These are phyloP conservation scores for Solanum rostratum DNA, from an alignment of 257 asterid species.

Conservation along the genomic window DNA sequence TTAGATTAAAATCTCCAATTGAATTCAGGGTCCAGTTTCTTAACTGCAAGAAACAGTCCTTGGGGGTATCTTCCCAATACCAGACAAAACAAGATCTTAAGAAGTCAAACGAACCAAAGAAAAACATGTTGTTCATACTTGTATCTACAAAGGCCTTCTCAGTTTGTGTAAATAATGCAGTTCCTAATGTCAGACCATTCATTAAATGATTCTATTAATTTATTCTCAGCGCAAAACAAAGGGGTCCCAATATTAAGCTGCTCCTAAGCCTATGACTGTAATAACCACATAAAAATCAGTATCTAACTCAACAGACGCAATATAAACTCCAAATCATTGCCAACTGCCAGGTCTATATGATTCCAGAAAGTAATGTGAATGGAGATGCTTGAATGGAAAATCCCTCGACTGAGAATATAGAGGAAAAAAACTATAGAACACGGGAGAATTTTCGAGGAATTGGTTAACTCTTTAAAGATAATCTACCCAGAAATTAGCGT, in stretches of 20 bases:
- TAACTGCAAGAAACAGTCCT: background rate
- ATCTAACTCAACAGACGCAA: background rate
- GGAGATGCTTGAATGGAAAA: background rate
- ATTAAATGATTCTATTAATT: background rate
- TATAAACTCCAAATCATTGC: background rate
- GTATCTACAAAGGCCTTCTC: background rate
- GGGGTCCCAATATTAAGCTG: background rate
- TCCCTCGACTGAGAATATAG: background rate
- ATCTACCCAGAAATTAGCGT: background rate
- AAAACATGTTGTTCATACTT: background rate
- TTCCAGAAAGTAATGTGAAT: background rate
- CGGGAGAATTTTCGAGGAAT: background rate
- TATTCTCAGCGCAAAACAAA: background rate
- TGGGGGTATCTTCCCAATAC: background rate
- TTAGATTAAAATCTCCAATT: background rate
- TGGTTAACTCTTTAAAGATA: background rate
- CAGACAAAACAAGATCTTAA: background rate
- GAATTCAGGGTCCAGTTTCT: background rate
- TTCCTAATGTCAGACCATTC: background rate
- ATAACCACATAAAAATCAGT: background rate
- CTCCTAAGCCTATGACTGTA: background rate
- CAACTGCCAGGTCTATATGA: background rate
- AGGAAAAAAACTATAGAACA: background rate
- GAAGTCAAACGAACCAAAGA: background rate
- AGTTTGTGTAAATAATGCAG: background rate